Base-by-base conservation (phyloP, 2,329 filamentous ascomycete genomes). In the Diplocarpon mali region DNA sequence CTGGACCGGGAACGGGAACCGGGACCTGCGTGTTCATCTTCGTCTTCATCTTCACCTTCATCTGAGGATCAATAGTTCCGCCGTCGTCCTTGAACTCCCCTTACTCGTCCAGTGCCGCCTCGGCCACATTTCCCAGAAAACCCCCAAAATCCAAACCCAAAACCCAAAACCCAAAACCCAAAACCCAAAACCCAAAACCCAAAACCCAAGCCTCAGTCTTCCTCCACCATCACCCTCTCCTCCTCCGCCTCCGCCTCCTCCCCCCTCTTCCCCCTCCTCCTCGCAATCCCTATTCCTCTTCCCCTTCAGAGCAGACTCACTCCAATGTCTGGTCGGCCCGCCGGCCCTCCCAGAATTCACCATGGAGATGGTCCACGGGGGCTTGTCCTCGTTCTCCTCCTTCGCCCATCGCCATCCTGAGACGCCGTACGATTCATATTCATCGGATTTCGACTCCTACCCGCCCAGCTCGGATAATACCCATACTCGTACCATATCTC, bases 41-140 rank as follows among this genome's bases (percentile, higher is more conserved):
- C n/a, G n/a, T n/a, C n/a, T n/a, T n/a, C n/a, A n/a, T n/a, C n/a
- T n/a, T n/a, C n/a, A n/a, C n/a, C n/a, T n/a, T n/a, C n/a, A n/a
- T n/a, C n/a, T n/a, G n/a, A n/a, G n/a, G n/a, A n/a, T n/a, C n/a
- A n/a, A n/a, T n/a, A n/a, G n/a, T n/a, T n/a, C 20, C 20, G 20
- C 20, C 20, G 20, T 24, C 7, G 20, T 24, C 30, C 3, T 32
- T 32, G 11, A 32, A n/a, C n/a, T n/a, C n/a, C n/a, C n/a, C n/a
- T n/a, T n/a, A n/a, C n/a, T n/a, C n/a, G n/a, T 32, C 30, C 30
- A 32, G 30, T 32, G 5, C 10, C 30, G 11, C 30, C 4, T 14
- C 30, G 46, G 54, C 53, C 53, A 53, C 55, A 55, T 56, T 46
- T n/a, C n/a, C n/a, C n/a, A n/a, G n/a, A n/a, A n/a, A n/a, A n/a